Evolutionary conservation across 1,284 basidiomycete species (phyloP), one percentile per base, ranked within the genome.

Genomic region (Ustilago nuda): DNA sequence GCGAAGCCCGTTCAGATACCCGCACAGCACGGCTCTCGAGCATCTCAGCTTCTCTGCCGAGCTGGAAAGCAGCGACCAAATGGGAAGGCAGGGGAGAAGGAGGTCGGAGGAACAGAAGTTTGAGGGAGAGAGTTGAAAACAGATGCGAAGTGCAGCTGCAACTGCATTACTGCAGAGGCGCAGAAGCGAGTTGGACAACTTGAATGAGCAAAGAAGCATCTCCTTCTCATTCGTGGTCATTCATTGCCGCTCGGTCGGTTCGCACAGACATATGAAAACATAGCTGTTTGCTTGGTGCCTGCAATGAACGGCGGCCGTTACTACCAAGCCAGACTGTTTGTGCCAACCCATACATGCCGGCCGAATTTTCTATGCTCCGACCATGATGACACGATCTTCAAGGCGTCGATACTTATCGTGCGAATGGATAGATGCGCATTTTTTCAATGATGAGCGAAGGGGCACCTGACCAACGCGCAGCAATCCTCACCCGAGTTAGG

Each of bases 111-210:
- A 45, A 45, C 39, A 43, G 43, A 45, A 45, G n/a, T 45, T 45
- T 11, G 43, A 45, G 48, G 48, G 23, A 17, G 48, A 50, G 30
- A 32, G 48, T 13, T 6, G 27, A 27, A 11, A 50, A 13, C 48
- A 33, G 48, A 30, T 50, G 48, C 48, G 30, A 50, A 19, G 6
- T 50, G 27, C 48, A 17, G 27, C 48, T 32, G 48, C 48, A 48
- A 48, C 8, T 27, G 45, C 45, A 48, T 48, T 23, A 11, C 45
- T 50, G 48, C 30, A 50, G 48, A 30, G 48, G 30, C 30, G 48
- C 48, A 50, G 48, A 50, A 50, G 48, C 48, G 48, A 50, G 48
- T 50, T 50, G 48, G 27, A 45, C 43, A 45, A 19, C 43, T 5
- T 15, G 43, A 2, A 9, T 19, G 17, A 41, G 13, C 13, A 41